A percentile compares a stretch with the other conserved stretches of the same genome.
Conservation (phyloP, 1,284 basidiomycete genomes). For the Clitocybe nebularis region DNA sequence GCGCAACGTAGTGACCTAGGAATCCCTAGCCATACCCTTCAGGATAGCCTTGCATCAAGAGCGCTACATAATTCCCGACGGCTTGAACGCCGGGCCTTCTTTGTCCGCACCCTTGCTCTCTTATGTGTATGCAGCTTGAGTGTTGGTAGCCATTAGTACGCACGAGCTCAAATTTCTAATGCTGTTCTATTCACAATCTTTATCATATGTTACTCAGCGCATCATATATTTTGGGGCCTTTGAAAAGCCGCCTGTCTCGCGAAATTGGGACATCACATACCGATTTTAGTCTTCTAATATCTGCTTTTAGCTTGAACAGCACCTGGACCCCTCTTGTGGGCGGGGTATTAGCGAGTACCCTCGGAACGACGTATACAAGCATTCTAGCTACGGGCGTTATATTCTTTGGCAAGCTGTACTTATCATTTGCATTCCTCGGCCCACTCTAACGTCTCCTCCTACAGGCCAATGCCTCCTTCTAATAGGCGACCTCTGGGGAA, state of each 20-base stretch:
- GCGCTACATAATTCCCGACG: too few species aligned
- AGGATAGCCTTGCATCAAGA: too few species aligned
- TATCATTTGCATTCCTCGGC: not conserved
- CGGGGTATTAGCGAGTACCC: too few species aligned
- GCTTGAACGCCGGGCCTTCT: too few species aligned
- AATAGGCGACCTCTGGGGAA: constrained; percentile 54
- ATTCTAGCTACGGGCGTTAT: too few species aligned
- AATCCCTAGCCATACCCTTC: too few species aligned
- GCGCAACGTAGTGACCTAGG: too few species aligned
- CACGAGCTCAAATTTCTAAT: too few species aligned
- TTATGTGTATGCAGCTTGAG: constrained; percentile 73
- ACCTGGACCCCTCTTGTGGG: constrained; percentile 82
- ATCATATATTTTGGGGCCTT: constrained; percentile 67
- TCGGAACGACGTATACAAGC: too few species aligned
- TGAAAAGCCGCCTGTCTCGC: constrained; percentile 67
- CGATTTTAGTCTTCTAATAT: constrained; percentile 72
- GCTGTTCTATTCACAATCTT: too few species aligned
- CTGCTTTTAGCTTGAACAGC: constrained; percentile 72
- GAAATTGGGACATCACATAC: constrained; percentile 76
- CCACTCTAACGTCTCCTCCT: constrained; percentile 12
- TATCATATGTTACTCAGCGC: too few species aligned
- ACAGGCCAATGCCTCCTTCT: constrained; percentile 61
- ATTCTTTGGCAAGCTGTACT: not conserved
- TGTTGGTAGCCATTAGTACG: too few species aligned
- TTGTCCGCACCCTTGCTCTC: constrained; percentile 58